Percentiles rank a stretch among this genome's conserved stretches.
phyloP scores from a whole-genome alignment of 768 basidiomycete species.

The Paxillus rubicundulus region DNA sequence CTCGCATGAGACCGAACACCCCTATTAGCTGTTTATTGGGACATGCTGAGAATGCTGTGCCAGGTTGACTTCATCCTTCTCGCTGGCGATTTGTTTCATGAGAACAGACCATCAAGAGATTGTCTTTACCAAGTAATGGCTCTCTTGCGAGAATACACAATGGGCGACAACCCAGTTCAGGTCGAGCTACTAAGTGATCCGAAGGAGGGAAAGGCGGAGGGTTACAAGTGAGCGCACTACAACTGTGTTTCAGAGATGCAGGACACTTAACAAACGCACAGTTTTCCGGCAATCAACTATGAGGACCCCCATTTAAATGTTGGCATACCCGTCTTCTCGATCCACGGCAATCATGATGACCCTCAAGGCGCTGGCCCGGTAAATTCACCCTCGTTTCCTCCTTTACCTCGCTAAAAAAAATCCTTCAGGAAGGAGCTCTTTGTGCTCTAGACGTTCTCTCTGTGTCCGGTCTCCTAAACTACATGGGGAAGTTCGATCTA shows the following conservation, averaged over 20 bases:
- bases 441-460: constrained; percentile 95
- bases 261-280: constrained; percentile 30
- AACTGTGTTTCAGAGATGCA: not conserved
- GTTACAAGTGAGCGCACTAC: constrained; percentile 63
- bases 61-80: constrained; percentile 96
- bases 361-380: constrained; percentile 95
- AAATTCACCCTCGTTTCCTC: constrained; percentile 26
- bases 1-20: not conserved
- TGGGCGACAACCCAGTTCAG: constrained; percentile 87
- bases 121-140: constrained; percentile 88
- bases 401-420: not conserved
- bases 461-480: constrained; percentile 91
- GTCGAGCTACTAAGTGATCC: constrained; percentile 92
- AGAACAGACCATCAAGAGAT: constrained; percentile 91
- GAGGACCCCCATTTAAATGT: constrained; percentile 96
- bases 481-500: constrained; percentile 96
- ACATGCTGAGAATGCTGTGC: constrained; percentile 2
- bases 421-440: constrained; percentile 83
- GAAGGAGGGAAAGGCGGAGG: constrained; percentile 80
- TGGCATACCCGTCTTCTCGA: constrained; percentile 96
- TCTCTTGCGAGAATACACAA: constrained; percentile 83
- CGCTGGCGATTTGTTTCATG: constrained; percentile 96
- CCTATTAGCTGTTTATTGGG: not conserved
- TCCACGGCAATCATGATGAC: constrained; percentile 99
- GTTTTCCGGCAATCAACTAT: constrained; percentile 96